Percentiles rank a stretch among this genome's conserved stretches.
phyloP scores from a whole-genome alignment of 345 rosid species.

The Syzygium grande region DNA sequence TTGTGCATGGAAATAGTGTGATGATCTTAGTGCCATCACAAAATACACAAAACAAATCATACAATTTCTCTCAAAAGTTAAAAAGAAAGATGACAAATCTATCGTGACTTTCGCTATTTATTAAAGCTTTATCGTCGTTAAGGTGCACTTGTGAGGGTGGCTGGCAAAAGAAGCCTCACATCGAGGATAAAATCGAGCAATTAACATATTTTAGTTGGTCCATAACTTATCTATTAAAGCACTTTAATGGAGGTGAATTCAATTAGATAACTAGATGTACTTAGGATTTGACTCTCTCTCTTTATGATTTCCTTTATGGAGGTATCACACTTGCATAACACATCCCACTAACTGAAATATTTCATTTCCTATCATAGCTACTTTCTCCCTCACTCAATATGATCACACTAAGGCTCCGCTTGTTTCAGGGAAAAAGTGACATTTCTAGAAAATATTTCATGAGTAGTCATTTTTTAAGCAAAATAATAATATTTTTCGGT shows the following conservation, averaged over 20 bases:
- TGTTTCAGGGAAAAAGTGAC: no score
- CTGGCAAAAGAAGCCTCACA: neutral
- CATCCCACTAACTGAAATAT: neutral
- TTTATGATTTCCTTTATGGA: neutral
- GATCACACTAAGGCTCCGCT: neutral
- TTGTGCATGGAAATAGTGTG: neutral
- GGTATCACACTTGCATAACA: fast-evolving
- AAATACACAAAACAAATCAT: neutral
- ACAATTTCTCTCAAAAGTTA: neutral
- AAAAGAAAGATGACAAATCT: neutral
- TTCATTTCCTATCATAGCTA: fast-evolving
- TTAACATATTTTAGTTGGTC: no score
- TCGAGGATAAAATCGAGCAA: no score
- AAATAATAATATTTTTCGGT: no score
- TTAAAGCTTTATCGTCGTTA: neutral
- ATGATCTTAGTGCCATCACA: no score
- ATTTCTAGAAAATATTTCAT: no score
- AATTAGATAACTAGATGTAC: fast-evolving
- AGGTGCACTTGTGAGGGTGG: neutral
- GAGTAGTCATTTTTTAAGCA: no score
- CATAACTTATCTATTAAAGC: fast-evolving
- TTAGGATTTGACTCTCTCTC: fast-evolving
- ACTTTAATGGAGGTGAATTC: fast-evolving
- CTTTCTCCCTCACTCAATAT: neutral
- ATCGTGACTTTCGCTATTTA: fast-evolving